Evolutionary conservation across 2,329 filamentous ascomycete genomes (phyloP).

Genomic region (Fusarium mundagurra): DNA sequence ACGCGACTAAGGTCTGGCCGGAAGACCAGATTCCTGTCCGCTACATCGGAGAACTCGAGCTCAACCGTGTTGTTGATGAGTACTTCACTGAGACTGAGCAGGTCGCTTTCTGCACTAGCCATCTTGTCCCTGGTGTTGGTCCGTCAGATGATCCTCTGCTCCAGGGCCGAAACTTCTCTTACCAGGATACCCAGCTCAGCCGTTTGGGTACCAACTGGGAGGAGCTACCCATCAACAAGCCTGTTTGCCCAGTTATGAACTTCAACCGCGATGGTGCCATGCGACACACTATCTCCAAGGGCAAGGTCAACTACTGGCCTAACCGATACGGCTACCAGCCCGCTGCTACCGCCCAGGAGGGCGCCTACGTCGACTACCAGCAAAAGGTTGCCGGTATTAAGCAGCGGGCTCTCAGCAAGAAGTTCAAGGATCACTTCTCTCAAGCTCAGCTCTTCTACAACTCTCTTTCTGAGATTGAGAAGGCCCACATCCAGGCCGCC

Average conservation of each 20-base stretch:
- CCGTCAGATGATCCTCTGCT: slow-evolving; percentile 79
- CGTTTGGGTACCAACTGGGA: slow-evolving; percentile 80
- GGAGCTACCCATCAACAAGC: slow-evolving; percentile 80
- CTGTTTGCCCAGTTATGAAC: slow-evolving; percentile 79
- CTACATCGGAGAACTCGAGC: slow-evolving; percentile 81
- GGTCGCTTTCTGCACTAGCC: slow-evolving; percentile 82
- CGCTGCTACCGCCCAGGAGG: slow-evolving; percentile 69
- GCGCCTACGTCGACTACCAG: slow-evolving; percentile 73
- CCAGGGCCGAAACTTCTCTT: slow-evolving; percentile 77
- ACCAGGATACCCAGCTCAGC: slow-evolving; percentile 74
- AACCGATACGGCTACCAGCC: slow-evolving; percentile 70
- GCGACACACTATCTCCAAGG: slow-evolving; percentile 75
- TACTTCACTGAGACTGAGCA: slow-evolving; percentile 87
- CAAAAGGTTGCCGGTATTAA: slow-evolving; percentile 76
- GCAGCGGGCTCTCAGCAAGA: slow-evolving; percentile 71
- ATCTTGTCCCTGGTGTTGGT: slow-evolving; percentile 81
- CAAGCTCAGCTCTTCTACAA: slow-evolving; percentile 89
- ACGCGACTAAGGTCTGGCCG: slow-evolving; percentile 88
- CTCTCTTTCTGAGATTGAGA: slow-evolving; percentile 74
- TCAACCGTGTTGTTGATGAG: slow-evolving; percentile 83
- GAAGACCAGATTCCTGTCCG: slow-evolving; percentile 79
- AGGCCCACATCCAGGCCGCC: slow-evolving; percentile 76
- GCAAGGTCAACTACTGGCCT: slow-evolving; percentile 75
- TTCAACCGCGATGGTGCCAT: slow-evolving; percentile 79
- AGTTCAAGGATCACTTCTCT: slow-evolving; percentile 81